Base-by-base conservation (phyloP, 208 protist species). In the Crithidia bombi region DNA sequence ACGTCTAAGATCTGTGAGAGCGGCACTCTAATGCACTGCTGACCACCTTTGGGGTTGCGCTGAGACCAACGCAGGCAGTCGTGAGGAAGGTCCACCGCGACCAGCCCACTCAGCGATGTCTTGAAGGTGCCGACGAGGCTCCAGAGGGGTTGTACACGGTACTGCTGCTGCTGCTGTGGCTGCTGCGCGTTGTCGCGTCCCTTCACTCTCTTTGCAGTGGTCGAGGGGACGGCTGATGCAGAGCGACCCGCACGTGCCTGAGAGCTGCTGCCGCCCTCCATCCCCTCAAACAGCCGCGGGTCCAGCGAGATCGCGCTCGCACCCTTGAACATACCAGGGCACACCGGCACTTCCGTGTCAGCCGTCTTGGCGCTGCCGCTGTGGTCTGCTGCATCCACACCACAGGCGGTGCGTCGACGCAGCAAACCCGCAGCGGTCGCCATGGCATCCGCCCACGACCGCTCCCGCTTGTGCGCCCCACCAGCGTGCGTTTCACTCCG, bases 61-160 rank as follows among this genome's bases (percentile, higher is more conserved):
- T 95, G 90, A 46, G 66, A 62, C 87, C 90, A 95, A 28, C 82
- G 77, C 51, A 95, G 46, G 52, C 76, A 72, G 38, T 88, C 83
- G 32, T 90, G 69, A 19, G 58, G 38, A n/a, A 73, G 56, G 64
- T 95, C 81, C 19, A 91, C 64, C n/a, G 78, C 51, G 36, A 95
- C 90, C 15, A 95, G 71, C 28, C 80, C 78, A 43, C 70, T 67
- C 39, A 93, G 71, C 19, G 65, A 70, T 19, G 82, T 88, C 72
- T 93, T 95, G 67, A 91, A 95, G 28, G 90, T 92, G 4, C 90
- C 90, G 17, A 96, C 81, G 26, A 96, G 79, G 64, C 80, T 87
- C 88, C 90, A 96, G 25, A 84, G 62, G 15, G 90, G 90, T 3
- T 64, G 83, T 33, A 80, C 75, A 73, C 87, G 89, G 50, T 79